Evolutionary conservation across 1,284 basidiomycete genomes (phyloP).

Genomic region (Melampsora larici-populina): DNA sequence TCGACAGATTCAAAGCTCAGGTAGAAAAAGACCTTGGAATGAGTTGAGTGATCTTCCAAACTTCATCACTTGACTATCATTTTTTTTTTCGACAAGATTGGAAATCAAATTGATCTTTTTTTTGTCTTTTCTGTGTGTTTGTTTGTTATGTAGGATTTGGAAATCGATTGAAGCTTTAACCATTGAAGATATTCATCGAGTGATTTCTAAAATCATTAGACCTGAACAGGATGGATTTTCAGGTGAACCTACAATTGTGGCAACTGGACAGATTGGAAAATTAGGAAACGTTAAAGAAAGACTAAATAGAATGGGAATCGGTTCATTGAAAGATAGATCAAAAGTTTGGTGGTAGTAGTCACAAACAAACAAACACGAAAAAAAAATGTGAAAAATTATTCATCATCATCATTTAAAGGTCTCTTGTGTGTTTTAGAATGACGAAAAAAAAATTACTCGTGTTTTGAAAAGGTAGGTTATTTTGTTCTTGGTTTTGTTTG

Average conservation of each 20-base stretch:
- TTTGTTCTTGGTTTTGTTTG: neutral
- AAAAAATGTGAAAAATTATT: neutral
- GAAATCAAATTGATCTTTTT: conserved; percentile 9
- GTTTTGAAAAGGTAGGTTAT: neutral
- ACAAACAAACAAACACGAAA: neutral
- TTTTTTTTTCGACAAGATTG: too few relatives aligned
- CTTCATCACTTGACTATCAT: too few relatives aligned
- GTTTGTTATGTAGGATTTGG: conserved; percentile 21
- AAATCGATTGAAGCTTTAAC: conserved; percentile 34
- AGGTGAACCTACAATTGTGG: conserved; percentile 41
- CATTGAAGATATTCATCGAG: conserved; percentile 37
- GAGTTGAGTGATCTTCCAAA: too few relatives aligned
- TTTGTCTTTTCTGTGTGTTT: conserved; percentile 4
- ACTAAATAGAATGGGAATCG: conserved; percentile 22
- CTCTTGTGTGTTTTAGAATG: neutral
- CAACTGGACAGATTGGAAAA: conserved; percentile 22
- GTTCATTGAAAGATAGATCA: neutral
- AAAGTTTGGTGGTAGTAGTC: neutral
- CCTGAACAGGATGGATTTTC: conserved; percentile 17
- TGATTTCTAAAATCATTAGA: conserved; percentile 33
- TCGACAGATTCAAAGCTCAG: conserved; percentile 35
- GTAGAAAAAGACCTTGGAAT: conserved; percentile 37
- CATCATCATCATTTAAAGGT: neutral
- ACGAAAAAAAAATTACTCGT: neutral
- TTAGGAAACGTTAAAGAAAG: conserved; percentile 33